Percentiles rank a stretch among this genome's conserved stretches.
Conservation (phyloP, 2,329 filamentous ascomycete genomes). For the Seiridium unicorne region DNA sequence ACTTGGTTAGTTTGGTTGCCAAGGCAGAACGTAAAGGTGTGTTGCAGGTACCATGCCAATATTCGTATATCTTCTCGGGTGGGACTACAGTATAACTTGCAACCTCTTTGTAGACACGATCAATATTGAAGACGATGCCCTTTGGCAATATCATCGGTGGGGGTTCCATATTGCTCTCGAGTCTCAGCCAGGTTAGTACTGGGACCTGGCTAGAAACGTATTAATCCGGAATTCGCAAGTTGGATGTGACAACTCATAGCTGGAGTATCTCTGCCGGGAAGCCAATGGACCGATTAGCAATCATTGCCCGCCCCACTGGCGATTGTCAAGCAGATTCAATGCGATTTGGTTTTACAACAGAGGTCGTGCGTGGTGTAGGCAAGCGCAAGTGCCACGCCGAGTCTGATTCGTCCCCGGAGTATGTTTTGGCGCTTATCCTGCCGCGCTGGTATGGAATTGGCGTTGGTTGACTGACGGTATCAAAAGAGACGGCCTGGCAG, state of each 20-base stretch:
- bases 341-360: no score
- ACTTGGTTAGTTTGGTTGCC: slow-evolving; percentile 14
- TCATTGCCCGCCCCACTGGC: no score
- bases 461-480: neutral
- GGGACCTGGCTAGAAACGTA: neutral
- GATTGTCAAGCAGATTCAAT: no score
- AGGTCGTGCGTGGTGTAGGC: no score
- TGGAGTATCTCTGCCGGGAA: neutral
- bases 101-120: slow-evolving; percentile 51
- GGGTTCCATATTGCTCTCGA: slow-evolving; percentile 24
- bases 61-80: slow-evolving; percentile 50
- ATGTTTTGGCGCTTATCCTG: no score
- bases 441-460: no score
- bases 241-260: neutral
- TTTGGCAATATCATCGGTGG: slow-evolving; percentile 50
- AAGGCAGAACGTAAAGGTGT: slow-evolving; percentile 7
- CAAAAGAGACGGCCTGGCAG: neutral
- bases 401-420: no score
- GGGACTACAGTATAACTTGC: slow-evolving; percentile 50
- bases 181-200: slow-evolving; percentile 10
- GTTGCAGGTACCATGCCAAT: slow-evolving; percentile 52
- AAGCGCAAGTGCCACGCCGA: no score
- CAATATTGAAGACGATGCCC: slow-evolving; percentile 55
- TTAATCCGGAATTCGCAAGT: neutral
- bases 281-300: neutral